These are phyloP conservation scores for Volvariella surrecta DNA, from an alignment of 1,284 basidiomycete species.

Conservation along the genomic window DNA sequence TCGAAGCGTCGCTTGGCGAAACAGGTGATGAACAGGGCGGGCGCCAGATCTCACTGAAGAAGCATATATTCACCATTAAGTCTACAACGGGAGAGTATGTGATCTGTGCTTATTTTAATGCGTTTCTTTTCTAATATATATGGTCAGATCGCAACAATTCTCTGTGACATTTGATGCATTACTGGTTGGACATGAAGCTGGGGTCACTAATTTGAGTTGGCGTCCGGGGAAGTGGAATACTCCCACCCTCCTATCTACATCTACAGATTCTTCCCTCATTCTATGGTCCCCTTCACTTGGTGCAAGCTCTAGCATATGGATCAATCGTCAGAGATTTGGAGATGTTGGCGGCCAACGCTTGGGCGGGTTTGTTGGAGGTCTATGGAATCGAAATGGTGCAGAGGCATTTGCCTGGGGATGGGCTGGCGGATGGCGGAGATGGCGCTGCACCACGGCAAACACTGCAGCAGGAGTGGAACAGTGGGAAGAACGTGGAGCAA, in stretches of 20 bases:
- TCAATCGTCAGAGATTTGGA: conserved; percentile 83
- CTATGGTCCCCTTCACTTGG: conserved; percentile 73
- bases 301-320: conserved; percentile 69
- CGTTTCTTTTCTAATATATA: conserved; percentile 9
- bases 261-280: conserved; percentile 88
- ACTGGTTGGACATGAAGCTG: conserved; percentile 86
- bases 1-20: conserved; percentile 74
- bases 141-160: conserved; percentile 47
- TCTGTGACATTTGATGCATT: conserved; percentile 87
- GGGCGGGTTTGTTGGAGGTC: conserved; percentile 82
- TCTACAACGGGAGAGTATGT: conserved; percentile 39
- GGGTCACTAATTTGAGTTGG: conserved; percentile 85
- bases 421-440: conserved; percentile 87
- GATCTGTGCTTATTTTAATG: not conserved
- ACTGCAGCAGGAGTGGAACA: conserved; percentile 23
- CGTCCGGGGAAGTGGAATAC: conserved; percentile 32
- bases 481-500: conserved; percentile 74
- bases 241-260: conserved; percentile 74
- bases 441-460: conserved; percentile 35
- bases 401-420: conserved; percentile 83
- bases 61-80: conserved; percentile 67
- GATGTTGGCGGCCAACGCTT: conserved; percentile 85
- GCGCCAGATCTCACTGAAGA: conserved; percentile 77
- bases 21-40: conserved; percentile 60
- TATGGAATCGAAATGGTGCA: conserved; percentile 58